phyloP scores from a whole-genome alignment of 1,284 basidiomycete genomes.

The Volvariella volvacea region DNA sequence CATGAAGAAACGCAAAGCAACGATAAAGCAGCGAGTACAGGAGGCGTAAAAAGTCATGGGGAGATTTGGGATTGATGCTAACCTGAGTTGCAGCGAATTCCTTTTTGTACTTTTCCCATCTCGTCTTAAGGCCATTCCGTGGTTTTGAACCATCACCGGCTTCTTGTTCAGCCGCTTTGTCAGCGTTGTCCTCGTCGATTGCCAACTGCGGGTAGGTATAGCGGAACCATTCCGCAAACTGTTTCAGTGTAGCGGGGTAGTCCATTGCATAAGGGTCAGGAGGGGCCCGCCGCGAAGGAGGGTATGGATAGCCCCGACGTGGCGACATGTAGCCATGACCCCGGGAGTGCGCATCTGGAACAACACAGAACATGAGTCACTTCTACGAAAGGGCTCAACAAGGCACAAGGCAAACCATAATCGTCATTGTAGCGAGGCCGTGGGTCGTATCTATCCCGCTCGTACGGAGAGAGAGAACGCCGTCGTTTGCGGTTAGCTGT shows the following conservation, averaged over 20 bases:
- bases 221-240: slow-evolving; percentile 89
- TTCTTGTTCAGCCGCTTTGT: slow-evolving; percentile 75
- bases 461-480: slow-evolving; percentile 81
- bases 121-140: slow-evolving; percentile 69
- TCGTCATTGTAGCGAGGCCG: slow-evolving; percentile 75
- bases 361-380: slow-evolving; percentile 5
- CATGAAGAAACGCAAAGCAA: slow-evolving; percentile 12
- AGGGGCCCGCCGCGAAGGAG: slow-evolving; percentile 52
- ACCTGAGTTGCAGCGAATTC: slow-evolving; percentile 83
- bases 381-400: slow-evolving; percentile 2
- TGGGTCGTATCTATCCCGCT: slow-evolving; percentile 73
- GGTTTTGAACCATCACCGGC: slow-evolving; percentile 74
- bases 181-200: slow-evolving; percentile 69
- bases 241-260: slow-evolving; percentile 74
- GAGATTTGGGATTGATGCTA: slow-evolving; percentile 25
- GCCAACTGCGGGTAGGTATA: slow-evolving; percentile 73
- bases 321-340: slow-evolving; percentile 59
- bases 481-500: slow-evolving; percentile 72
- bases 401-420: slow-evolving; percentile 49
- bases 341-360: slow-evolving; percentile 57
- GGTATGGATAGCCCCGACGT: slow-evolving; percentile 42
- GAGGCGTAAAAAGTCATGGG: slow-evolving; percentile 13
- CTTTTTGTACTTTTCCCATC: slow-evolving; percentile 91
- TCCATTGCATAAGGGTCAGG: slow-evolving; percentile 80
- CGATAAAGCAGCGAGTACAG: slow-evolving; percentile 12